phyloP scores from a whole-genome alignment of 805 yeast species.

The Candida ortonii region DNA sequence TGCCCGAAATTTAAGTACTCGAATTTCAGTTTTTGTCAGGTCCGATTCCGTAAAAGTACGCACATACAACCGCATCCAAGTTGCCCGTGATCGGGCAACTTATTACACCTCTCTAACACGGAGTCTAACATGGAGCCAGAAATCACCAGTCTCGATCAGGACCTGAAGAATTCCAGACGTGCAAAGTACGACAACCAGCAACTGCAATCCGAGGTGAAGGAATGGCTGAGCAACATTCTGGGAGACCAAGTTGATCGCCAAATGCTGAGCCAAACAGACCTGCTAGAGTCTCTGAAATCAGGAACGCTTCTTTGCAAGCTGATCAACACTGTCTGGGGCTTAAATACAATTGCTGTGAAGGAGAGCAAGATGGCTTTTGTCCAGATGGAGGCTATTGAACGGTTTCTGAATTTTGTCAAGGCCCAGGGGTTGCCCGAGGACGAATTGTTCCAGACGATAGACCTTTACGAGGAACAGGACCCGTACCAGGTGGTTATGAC shows the following conservation, averaged over 20 bases:
- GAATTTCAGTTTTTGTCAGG: too few relatives aligned
- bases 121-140: conserved; percentile 7
- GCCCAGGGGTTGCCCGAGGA: conserved; percentile 71
- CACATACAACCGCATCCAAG: too few relatives aligned
- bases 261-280: conserved; percentile 32
- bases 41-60: too few relatives aligned
- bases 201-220: conserved; percentile 35
- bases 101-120: background rate
- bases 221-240: conserved; percentile 52
- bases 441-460: conserved; percentile 77
- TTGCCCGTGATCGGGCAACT: too few relatives aligned
- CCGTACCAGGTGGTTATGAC: conserved; percentile 78
- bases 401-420: conserved; percentile 62
- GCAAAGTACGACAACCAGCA: conserved; percentile 45
- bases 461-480: conserved; percentile 68
- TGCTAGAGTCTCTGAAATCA: conserved; percentile 56
- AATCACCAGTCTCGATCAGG: conserved; percentile 60
- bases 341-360: conserved; percentile 45
- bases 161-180: conserved; percentile 47
- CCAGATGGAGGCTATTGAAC: conserved; percentile 82
- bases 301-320: conserved; percentile 57
- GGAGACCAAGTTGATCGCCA: conserved; percentile 25
- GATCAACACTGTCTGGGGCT: conserved; percentile 40
- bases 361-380: conserved; percentile 71
- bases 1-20: too few relatives aligned